phyloP scores from a whole-genome alignment of 1,139 yeast genomes.

The Scheffersomyces segobiensis region DNA sequence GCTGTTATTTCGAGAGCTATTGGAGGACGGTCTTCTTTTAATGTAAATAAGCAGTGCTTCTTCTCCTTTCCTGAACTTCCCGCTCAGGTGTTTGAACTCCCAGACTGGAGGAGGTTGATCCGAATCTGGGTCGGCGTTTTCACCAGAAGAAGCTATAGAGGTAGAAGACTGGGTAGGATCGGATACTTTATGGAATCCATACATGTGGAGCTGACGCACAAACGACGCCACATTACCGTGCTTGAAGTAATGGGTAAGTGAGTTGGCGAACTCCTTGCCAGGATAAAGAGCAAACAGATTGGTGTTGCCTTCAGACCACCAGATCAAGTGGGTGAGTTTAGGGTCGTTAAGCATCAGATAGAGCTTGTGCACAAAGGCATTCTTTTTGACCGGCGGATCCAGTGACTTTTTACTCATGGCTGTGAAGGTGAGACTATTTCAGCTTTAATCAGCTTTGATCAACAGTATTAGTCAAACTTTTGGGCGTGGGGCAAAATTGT shows the following conservation, averaged over 20 bases:
- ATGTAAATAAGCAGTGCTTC: constrained; percentile 63
- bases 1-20: constrained; percentile 12
- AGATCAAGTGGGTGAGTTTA: constrained; percentile 50
- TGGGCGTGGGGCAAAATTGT: background rate
- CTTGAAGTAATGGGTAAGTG: constrained; percentile 44
- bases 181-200: constrained; percentile 55
- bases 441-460: no score
- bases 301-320: constrained; percentile 77
- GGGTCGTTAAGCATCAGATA: constrained; percentile 61
- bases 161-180: constrained; percentile 25
- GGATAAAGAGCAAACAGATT: constrained; percentile 67
- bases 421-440: background rate
- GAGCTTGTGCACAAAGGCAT: constrained; percentile 65
- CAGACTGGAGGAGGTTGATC: constrained; percentile 49
- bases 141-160: constrained; percentile 5
- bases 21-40: constrained; percentile 59
- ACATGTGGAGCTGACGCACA: constrained; percentile 51
- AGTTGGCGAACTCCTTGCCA: constrained; percentile 46
- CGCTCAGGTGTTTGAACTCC: constrained; percentile 89
- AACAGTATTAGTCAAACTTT: background rate
- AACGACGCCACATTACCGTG: constrained; percentile 51
- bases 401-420: constrained; percentile 16
- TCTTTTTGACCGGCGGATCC: constrained; percentile 44
- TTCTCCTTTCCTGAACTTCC: constrained; percentile 75
- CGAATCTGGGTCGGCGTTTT: constrained; percentile 13